A percentile compares a stretch with the other conserved stretches of the same genome.
Evolutionary conservation across 2,329 filamentous ascomycete species (phyloP).

Genomic region (Drechslerella dactyloides): DNA sequence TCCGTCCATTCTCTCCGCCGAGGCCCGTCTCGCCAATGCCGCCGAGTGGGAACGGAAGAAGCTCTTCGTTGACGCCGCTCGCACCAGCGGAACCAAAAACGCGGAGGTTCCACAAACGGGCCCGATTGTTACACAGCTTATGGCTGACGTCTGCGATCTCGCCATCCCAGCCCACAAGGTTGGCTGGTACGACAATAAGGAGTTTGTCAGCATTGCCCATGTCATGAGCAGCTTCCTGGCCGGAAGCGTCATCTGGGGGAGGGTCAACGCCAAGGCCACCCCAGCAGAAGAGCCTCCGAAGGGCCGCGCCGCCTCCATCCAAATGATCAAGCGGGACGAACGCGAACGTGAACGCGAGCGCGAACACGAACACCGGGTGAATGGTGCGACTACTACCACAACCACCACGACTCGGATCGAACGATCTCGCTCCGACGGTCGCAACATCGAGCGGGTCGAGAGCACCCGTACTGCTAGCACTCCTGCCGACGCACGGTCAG

Average conservation of each 20-base stretch:
- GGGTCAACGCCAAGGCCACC: slow-evolving; percentile 32
- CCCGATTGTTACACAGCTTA: slow-evolving; percentile 36
- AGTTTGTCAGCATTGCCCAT: slow-evolving; percentile 30
- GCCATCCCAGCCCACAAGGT: slow-evolving; percentile 43
- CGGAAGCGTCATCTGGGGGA: slow-evolving; percentile 45
- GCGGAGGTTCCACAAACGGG: slow-evolving; percentile 16
- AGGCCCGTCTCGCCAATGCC: slow-evolving; percentile 33
- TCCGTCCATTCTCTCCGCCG: slow-evolving; percentile 32
- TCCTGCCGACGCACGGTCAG: neutral
- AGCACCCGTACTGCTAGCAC: neutral
- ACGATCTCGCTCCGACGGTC: neutral
- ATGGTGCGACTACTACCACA: neutral
- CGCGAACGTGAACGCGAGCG: no score
- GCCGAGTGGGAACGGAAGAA: slow-evolving; percentile 47
- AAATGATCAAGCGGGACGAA: slow-evolving; percentile 42
- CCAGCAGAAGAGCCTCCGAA: neutral
- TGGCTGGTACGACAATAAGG: slow-evolving; percentile 48
- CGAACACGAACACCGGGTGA: neutral
- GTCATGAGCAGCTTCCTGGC: slow-evolving; percentile 33
- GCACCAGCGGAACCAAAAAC: slow-evolving; percentile 20
- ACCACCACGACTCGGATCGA: neutral
- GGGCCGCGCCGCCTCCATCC: slow-evolving; percentile 19
- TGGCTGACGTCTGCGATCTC: slow-evolving; percentile 45
- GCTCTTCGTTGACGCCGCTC: slow-evolving; percentile 39
- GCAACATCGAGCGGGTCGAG: neutral